phyloP scores from a whole-genome alignment of 495 filamentous ascomycete genomes.

The Stereocaulon alpinum region DNA sequence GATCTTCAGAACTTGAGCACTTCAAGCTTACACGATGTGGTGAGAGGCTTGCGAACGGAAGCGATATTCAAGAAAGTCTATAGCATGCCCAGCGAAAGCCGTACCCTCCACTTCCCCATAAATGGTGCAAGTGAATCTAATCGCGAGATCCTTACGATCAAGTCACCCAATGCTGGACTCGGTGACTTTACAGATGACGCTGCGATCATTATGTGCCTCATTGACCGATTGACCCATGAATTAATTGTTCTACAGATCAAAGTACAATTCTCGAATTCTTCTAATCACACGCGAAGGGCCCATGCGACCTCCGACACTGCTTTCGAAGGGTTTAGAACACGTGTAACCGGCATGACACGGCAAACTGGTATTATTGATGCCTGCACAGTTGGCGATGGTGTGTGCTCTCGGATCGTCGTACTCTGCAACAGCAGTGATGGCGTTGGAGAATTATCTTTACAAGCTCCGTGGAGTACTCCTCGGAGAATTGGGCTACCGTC shows the following conservation, averaged over 20 bases:
- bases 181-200: conserved; percentile 8
- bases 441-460: conserved; percentile 54
- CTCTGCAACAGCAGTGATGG: conserved; percentile 55
- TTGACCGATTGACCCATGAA: conserved; percentile 10
- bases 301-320: not conserved
- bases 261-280: not conserved
- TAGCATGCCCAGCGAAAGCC: conserved; percentile 50
- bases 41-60: conserved; percentile 62
- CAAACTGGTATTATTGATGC: conserved; percentile 56
- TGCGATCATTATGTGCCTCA: conserved; percentile 16
- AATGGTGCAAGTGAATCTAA: conserved; percentile 36
- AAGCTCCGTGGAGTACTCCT: conserved; percentile 62
- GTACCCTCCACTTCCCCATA: conserved; percentile 44
- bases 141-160: conserved; percentile 55
- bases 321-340: not conserved
- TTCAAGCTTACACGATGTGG: conserved; percentile 60
- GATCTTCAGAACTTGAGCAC: conserved; percentile 58
- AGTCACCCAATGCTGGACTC: conserved; percentile 38
- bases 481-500: conserved; percentile 45
- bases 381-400: conserved; percentile 60
- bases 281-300: not conserved
- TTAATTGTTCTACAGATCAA: conserved; percentile 2
- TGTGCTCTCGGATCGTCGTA: conserved; percentile 55
- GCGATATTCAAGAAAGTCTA: conserved; percentile 64
- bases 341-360: conserved; percentile 27